Conservation (phyloP, 148 eudicot genomes). For the Beta vulgaris region DNA sequence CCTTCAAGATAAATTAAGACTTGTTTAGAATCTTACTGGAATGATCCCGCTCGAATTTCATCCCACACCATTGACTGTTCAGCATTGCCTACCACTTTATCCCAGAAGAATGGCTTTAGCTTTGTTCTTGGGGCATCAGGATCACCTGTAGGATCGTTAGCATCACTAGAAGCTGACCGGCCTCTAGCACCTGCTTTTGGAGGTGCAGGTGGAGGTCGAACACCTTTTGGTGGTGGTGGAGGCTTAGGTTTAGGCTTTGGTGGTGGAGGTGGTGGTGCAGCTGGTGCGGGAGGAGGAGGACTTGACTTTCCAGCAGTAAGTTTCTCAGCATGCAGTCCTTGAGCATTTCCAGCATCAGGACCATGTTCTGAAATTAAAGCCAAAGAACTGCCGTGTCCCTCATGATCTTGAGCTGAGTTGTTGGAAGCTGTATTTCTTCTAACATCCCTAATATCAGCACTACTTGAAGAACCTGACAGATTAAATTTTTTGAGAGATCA, state of each 20-base stretch:
- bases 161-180: slow-evolving; percentile 34
- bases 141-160: slow-evolving; percentile 28
- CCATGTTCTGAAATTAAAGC: slow-evolving; percentile 22
- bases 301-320: slow-evolving; percentile 38
- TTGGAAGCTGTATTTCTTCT: slow-evolving; percentile 24
- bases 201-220: slow-evolving; percentile 68
- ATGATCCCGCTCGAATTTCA: slow-evolving; percentile 53
- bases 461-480: slow-evolving; percentile 43
- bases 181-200: slow-evolving; percentile 39
- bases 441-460: slow-evolving; percentile 26
- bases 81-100: slow-evolving; percentile 57
- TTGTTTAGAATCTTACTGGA: slow-evolving; percentile 38
- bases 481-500: background rate
- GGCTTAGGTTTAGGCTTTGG: slow-evolving; percentile 57
- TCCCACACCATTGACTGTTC: slow-evolving; percentile 76
- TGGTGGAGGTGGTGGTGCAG: slow-evolving; percentile 49
- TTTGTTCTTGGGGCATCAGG: slow-evolving; percentile 41
- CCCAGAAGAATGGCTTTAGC: slow-evolving; percentile 74
- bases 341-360: slow-evolving; percentile 16
- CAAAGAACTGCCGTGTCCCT: slow-evolving; percentile 1
- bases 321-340: slow-evolving; percentile 23
- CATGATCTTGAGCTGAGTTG: background rate
- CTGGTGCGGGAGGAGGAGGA: slow-evolving; percentile 41
- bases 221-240: slow-evolving; percentile 59
- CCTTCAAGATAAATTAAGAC: background rate